These are phyloP conservation scores for Ophiostoma ips DNA, from an alignment of 2,329 filamentous ascomycete species.

Conservation along the genomic window DNA sequence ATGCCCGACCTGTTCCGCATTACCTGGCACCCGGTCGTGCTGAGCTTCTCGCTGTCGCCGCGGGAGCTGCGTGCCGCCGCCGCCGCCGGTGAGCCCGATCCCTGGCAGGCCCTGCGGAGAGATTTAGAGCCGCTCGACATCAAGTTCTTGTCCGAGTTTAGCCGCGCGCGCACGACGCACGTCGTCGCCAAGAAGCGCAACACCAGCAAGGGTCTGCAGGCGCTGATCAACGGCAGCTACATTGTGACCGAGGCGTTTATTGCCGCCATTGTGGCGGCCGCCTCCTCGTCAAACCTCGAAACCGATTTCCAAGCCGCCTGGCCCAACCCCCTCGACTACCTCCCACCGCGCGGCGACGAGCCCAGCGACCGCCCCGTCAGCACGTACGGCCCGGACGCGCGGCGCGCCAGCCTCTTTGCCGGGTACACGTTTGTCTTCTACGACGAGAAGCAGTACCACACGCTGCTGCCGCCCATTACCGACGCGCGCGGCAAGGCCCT, in stretches of 20 bases:
- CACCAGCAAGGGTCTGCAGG: constrained; percentile 73
- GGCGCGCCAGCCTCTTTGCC: constrained; percentile 60
- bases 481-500: constrained; percentile 74
- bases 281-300: constrained; percentile 47
- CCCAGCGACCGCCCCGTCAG: constrained; percentile 51
- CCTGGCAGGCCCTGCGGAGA: constrained; percentile 45
- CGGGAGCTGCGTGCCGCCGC: constrained; percentile 49
- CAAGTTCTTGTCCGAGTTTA: constrained; percentile 65
- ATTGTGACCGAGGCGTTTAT: constrained; percentile 66
- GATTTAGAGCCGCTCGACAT: constrained; percentile 76
- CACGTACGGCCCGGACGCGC: constrained; percentile 57
- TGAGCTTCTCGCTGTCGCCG: constrained; percentile 65
- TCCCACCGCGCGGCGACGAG: constrained; percentile 66
- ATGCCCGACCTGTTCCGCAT: constrained; percentile 55
- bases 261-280: constrained; percentile 47
- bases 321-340: constrained; percentile 58
- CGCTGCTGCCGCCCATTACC: constrained; percentile 58
- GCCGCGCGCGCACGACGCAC: constrained; percentile 62
- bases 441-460: constrained; percentile 60
- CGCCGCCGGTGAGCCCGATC: constrained; percentile 25
- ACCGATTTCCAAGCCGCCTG: constrained; percentile 67
- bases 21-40: constrained; percentile 64
- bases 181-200: constrained; percentile 84
- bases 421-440: constrained; percentile 86
- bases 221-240: constrained; percentile 64